Percentiles rank a stretch among this genome's conserved stretches.
These are phyloP conservation scores for Coemansia sp. DNA, from an alignment of 192 early-diverging fungal genomes.

Conservation along the genomic window DNA sequence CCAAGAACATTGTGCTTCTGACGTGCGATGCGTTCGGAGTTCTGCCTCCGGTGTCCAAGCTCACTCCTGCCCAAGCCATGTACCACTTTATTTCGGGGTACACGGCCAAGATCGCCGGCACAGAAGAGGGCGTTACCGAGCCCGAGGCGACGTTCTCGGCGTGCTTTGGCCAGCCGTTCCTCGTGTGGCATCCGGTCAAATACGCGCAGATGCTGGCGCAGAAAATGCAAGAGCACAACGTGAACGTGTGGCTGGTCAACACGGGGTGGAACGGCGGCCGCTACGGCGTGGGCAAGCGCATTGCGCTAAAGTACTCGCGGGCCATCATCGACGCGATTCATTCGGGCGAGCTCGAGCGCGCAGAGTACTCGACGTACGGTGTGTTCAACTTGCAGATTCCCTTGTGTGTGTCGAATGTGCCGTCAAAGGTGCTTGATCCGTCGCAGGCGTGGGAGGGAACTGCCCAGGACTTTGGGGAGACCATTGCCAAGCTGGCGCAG, in stretches of 20 bases:
- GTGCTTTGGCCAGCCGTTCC: slow-evolving; percentile 95
- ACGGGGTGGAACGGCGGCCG: slow-evolving; percentile 96
- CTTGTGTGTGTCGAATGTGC: slow-evolving; percentile 73
- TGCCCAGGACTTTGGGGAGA: slow-evolving; percentile 61
- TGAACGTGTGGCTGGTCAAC: slow-evolving; percentile 93
- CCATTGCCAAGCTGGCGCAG: slow-evolving; percentile 72
- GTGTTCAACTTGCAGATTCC: slow-evolving; percentile 89
- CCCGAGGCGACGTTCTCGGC: slow-evolving; percentile 91
- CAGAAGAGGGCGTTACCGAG: slow-evolving; percentile 91
- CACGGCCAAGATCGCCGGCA: slow-evolving; percentile 97
- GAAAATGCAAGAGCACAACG: slow-evolving; percentile 87
- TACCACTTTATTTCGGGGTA: slow-evolving; percentile 98
- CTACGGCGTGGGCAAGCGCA: slow-evolving; percentile 87
- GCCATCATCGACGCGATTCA: slow-evolving; percentile 98
- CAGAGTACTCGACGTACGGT: slow-evolving; percentile 82
- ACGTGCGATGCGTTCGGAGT: slow-evolving; percentile 98
- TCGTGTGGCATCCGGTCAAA: slow-evolving; percentile 92
- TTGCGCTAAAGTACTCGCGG: slow-evolving; percentile 94
- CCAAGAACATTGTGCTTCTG: slow-evolving; percentile 92
- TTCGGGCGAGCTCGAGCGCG: slow-evolving; percentile 82
- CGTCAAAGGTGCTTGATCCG: slow-evolving; percentile 83
- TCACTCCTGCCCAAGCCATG: slow-evolving; percentile 86
- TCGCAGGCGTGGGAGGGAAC: slow-evolving; percentile 82
- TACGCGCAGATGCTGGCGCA: slow-evolving; percentile 96
- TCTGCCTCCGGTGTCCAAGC: slow-evolving; percentile 86